Evolutionary conservation across 1,139 yeast species (phyloP).

Genomic region (Yamadazyma songkhlaensis): DNA sequence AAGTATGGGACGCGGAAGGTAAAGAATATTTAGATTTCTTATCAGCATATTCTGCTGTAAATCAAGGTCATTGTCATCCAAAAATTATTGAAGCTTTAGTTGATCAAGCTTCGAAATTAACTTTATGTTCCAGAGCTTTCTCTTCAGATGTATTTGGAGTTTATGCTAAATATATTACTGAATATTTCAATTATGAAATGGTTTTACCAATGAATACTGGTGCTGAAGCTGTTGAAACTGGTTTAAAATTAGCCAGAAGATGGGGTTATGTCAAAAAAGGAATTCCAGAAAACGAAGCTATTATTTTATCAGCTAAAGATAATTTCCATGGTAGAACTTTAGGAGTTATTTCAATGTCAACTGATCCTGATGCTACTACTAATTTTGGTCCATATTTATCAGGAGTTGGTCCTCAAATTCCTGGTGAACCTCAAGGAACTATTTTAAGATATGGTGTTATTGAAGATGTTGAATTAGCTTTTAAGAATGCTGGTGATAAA

Average conservation of each 20-base stretch:
- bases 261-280: constrained; percentile 95
- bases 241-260: constrained; percentile 88
- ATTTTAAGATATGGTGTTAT: constrained; percentile 74
- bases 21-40: constrained; percentile 82
- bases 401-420: constrained; percentile 80
- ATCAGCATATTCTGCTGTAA: constrained; percentile 94
- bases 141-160: constrained; percentile 86
- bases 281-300: constrained; percentile 79
- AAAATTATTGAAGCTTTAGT: constrained; percentile 79
- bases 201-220: constrained; percentile 98
- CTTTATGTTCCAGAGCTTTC: constrained; percentile 90
- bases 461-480: constrained; percentile 84
- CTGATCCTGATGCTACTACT: constrained; percentile 89
- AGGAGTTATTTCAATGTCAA: constrained; percentile 94
- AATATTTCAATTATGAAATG: constrained; percentile 86
- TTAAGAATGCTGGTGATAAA: constrained; percentile 80
- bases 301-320: constrained; percentile 79
- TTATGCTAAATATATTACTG: constrained; percentile 86
- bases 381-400: constrained; percentile 87
- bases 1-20: constrained; percentile 98
- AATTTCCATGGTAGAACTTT: constrained; percentile 97
- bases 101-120: constrained; percentile 82
- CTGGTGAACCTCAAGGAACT: constrained; percentile 54
- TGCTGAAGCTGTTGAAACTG: constrained; percentile 98
- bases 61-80: constrained; percentile 98